Evolutionary conservation across 2,329 filamentous ascomycete genomes (phyloP).

Genomic region (Penicillium hesseltinei): DNA sequence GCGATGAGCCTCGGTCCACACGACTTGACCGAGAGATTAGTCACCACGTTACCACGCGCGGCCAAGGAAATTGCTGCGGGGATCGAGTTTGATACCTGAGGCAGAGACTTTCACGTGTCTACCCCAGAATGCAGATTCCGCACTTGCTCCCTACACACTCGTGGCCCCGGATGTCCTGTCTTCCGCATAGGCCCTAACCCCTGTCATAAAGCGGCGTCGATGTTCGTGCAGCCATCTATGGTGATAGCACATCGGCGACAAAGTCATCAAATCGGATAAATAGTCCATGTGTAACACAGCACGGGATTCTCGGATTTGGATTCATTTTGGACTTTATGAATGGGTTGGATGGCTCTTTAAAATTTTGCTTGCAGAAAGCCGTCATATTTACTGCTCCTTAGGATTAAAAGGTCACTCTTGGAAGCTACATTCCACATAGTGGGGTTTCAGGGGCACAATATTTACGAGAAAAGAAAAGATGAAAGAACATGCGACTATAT

Average conservation of each 20-base stretch:
- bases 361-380: neutral
- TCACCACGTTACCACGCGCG: neutral
- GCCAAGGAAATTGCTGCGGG: neutral
- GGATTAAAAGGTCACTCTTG: neutral
- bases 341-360: neutral
- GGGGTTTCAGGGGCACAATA: neutral
- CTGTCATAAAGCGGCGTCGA: too few species aligned
- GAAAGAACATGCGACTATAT: neutral
- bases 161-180: neutral
- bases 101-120: neutral
- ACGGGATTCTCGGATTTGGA: too few species aligned
- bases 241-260: too few species aligned
- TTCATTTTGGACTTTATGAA: neutral
- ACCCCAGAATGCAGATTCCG: too few species aligned
- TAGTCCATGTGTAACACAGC: too few species aligned
- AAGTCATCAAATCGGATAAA: too few species aligned
- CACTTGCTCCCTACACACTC: too few species aligned
- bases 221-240: too few species aligned
- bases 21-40: constrained; percentile 5
- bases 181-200: too few species aligned
- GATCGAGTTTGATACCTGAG: neutral
- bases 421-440: too few species aligned
- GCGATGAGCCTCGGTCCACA: constrained; percentile 20
- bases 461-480: neutral
- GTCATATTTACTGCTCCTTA: neutral